Conservation (phyloP, 108 stramenopile species). For the Aurantiochytrium sp. region DNA sequence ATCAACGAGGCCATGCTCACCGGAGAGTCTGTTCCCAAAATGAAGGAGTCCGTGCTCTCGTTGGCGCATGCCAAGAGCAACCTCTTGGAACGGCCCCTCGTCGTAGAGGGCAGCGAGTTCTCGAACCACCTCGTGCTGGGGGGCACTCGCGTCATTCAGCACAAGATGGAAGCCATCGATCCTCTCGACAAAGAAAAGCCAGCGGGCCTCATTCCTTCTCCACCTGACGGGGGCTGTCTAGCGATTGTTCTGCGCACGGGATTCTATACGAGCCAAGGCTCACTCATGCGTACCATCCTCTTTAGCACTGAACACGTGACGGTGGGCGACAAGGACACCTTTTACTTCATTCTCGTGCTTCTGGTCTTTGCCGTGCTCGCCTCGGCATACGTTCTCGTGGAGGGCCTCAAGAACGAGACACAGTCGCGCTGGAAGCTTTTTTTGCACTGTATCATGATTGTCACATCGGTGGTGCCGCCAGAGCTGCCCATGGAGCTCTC, state of each 20-base stretch:
- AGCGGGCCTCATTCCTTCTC: conserved; percentile 39
- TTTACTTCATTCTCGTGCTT: conserved; percentile 70
- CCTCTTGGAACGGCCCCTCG: background rate
- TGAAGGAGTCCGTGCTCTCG: conserved; percentile 58
- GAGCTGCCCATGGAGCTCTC: conserved; percentile 93
- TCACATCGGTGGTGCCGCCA: conserved; percentile 88
- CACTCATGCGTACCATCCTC: conserved; percentile 81
- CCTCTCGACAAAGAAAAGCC: conserved; percentile 25
- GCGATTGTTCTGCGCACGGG: conserved; percentile 83
- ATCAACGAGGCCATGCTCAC: conserved; percentile 95
- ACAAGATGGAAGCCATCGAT: background rate
- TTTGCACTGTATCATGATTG: conserved; percentile 89
- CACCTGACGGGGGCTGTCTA: conserved; percentile 71
- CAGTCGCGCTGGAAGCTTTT: conserved; percentile 71
- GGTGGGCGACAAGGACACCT: conserved; percentile 74
- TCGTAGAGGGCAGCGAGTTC: background rate
- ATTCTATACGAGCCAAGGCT: conserved; percentile 86
- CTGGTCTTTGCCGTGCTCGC: conserved; percentile 74
- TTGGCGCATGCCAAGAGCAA: background rate
- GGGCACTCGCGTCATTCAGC: conserved; percentile 5
- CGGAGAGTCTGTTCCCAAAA: conserved; percentile 85
- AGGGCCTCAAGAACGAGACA: conserved; percentile 66
- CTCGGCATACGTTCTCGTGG: conserved; percentile 65
- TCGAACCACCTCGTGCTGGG: conserved; percentile 39
- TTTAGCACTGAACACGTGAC: conserved; percentile 57